Base-by-base conservation (phyloP, 148 eudicot species). In the Oxyria digyna region DNA sequence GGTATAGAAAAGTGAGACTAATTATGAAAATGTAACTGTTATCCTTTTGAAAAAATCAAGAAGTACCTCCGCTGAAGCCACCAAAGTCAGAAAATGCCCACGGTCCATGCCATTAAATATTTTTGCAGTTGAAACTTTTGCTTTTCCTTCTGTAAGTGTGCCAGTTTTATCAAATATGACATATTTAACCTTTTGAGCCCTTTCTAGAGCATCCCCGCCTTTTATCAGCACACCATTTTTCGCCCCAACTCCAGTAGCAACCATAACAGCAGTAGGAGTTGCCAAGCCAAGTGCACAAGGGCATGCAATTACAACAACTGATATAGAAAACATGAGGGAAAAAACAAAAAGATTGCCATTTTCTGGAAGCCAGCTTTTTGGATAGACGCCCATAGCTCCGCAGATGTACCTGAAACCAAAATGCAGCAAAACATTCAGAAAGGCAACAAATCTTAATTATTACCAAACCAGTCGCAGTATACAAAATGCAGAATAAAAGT, bases 281-380 rank as follows among this genome's bases (percentile, higher is more conserved):
- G 98, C 98, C 85, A 94, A 80, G 40, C 98, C 98, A 76, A 94
- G 87, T 70, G 98, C 97, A 74, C 98, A 94, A 20, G 98, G 98
- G 63, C 98, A 94, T 59, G 98, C 98, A 74, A 94, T 87, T 27
- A 94, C 98, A 59, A 94, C 89, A 73, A 90, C 97, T 27, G 98
- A 90, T 81, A 94, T 94, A 17, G 97, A 74, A 77, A 94, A 94
- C 98, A 94, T 94, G 75, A 94, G 86, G 66, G 98, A 71, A 78
- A 94, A 94, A 27, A 90, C 97, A 84, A 94, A 90, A 72, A 82
- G 76, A 78, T 85, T 94, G 59, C 96, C 85, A 78, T 90, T 84
- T 67, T 82, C 79, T 37, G 98, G 96, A 72, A 94, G 78, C 98
- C 98, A 94, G 20, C 79, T 82, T 40, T 68, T 72, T 21, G 98